Evolutionary conservation across 2,329 filamentous ascomycete species (phyloP).

Genomic region (Diaporthe helianthi): DNA sequence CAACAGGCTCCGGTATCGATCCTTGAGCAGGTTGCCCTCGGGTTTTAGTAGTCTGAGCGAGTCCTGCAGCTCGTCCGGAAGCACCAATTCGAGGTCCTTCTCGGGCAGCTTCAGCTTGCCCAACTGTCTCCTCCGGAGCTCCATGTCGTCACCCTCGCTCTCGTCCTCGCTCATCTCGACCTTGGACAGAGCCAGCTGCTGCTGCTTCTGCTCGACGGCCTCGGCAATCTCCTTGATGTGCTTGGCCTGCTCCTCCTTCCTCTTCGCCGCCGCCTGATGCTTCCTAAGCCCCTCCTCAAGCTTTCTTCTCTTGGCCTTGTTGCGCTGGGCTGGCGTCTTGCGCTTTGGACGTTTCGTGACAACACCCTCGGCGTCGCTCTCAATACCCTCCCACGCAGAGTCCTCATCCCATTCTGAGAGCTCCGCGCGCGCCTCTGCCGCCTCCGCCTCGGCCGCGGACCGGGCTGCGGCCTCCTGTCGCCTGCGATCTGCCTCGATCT

Average conservation of each 20-base stretch:
- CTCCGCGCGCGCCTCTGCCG: conserved; percentile 70
- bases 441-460: conserved; percentile 77
- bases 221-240: conserved; percentile 74
- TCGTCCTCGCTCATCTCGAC: conserved; percentile 56
- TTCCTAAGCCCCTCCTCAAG: conserved; percentile 80
- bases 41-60: conserved; percentile 84
- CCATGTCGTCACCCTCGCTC: conserved; percentile 65
- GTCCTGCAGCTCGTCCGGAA: conserved; percentile 84
- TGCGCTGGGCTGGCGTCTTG: conserved; percentile 86
- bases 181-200: conserved; percentile 51
- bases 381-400: conserved; percentile 88
- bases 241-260: conserved; percentile 74
- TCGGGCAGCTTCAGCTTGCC: conserved; percentile 78
- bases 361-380: conserved; percentile 79
- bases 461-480: conserved; percentile 71
- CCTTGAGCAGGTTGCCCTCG: conserved; percentile 93
- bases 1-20: conserved; percentile 88
- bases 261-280: conserved; percentile 78
- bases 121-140: conserved; percentile 74
- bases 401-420: conserved; percentile 82
- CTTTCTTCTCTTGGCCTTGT: conserved; percentile 87
- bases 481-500: conserved; percentile 70
- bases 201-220: conserved; percentile 66
- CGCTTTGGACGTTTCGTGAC: conserved; percentile 79
- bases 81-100: conserved; percentile 79